Base-by-base conservation (phyloP, 2,329 filamentous ascomycete species). In the Xylariaceae sp. region DNA sequence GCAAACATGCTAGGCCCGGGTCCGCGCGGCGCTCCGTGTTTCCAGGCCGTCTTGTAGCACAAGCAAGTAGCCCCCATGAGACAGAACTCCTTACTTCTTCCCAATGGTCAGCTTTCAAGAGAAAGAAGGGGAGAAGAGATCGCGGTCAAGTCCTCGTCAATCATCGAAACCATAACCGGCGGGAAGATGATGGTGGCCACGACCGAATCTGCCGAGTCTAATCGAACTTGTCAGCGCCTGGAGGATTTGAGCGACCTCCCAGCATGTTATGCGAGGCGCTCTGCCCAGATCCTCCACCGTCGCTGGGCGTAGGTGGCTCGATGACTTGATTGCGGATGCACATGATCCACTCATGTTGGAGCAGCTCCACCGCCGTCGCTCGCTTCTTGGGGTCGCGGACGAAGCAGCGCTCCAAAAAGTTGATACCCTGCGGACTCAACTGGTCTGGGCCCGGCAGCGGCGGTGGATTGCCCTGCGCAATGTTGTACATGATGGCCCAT, bases 401-500 rank as follows among this genome's bases (percentile, higher is more conserved):
- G 70, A 99, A 97, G 78, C 93, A 97, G 65, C 84, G 85, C 68
- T 84, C 85, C 65, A 99, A 74, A 71, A 99, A 97, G 72, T 97
- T 92, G 64, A 97, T 86, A 18, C 94, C 94, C 58, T 85, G 76
- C 0, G 87, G 83, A 70, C 89, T 94, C 64, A 99, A 83, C 74
- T 97, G 93, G 55, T 97, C 93, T 0, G 79, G 73, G 0, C 84
- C 81, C 1, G 94, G 94, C 58, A 97, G 80, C 71, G 91, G 88
- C 4, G 94, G 94, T 53, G 92, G 89, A 69, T 97, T 96, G 65
- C 94, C 94, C 72, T 96, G 93, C 1, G 94, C 94, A 70, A 99
- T 99, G 78, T 97, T 97, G 82, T 97, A 99, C 94, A 99, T 99
- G 77, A 99, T 97, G 48, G 94, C 94, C 92, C 92, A 99, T 75